Percentiles rank a stretch among this genome's conserved stretches.
phyloP scores from a whole-genome alignment of 2,329 filamentous ascomycete species.

The Corniculantispora saksenae region DNA sequence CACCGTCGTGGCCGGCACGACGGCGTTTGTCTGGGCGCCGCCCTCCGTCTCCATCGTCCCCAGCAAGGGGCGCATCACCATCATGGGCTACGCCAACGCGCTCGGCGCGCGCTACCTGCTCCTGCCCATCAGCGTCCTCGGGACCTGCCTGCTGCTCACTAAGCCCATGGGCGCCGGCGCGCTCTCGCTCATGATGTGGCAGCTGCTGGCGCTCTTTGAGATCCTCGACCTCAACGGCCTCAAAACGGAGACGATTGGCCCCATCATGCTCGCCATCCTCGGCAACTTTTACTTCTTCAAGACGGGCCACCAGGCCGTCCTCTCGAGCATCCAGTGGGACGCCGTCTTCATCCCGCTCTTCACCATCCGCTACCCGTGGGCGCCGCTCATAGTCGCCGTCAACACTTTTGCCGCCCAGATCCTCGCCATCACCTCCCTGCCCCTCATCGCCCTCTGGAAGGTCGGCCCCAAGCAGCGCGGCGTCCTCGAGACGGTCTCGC shows the following conservation, averaged over 20 bases:
- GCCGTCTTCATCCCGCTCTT: constrained; percentile 86
- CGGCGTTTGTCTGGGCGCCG: constrained; percentile 82
- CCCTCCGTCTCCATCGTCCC: constrained; percentile 76
- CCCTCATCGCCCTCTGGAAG: constrained; percentile 87
- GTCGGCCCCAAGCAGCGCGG: constrained; percentile 71
- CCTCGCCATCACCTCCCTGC: constrained; percentile 75
- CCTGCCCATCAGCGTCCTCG: constrained; percentile 75
- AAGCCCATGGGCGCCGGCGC: constrained; percentile 94
- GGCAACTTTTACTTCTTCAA: constrained; percentile 97
- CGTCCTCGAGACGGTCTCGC: constrained; percentile 69
- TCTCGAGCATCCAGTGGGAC: constrained; percentile 94
- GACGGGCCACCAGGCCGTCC: constrained; percentile 89
- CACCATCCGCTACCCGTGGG: constrained; percentile 85
- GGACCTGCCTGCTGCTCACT: constrained; percentile 76
- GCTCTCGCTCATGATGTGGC: constrained; percentile 80
- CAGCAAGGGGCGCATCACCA: constrained; percentile 63
- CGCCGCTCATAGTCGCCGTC: constrained; percentile 74
- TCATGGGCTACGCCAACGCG: constrained; percentile 91
- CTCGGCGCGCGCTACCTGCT: constrained; percentile 89
- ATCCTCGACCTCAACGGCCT: constrained; percentile 62
- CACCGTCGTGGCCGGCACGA: constrained; percentile 79
- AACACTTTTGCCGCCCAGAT: constrained; percentile 93
- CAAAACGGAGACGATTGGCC: constrained; percentile 73
- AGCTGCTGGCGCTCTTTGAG: constrained; percentile 77
- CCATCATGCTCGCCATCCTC: constrained; percentile 80